A percentile compares a stretch with the other conserved stretches of the same genome.
Evolutionary conservation across 2,329 filamentous ascomycete genomes (phyloP).

Genomic region (Penicillium sp.): DNA sequence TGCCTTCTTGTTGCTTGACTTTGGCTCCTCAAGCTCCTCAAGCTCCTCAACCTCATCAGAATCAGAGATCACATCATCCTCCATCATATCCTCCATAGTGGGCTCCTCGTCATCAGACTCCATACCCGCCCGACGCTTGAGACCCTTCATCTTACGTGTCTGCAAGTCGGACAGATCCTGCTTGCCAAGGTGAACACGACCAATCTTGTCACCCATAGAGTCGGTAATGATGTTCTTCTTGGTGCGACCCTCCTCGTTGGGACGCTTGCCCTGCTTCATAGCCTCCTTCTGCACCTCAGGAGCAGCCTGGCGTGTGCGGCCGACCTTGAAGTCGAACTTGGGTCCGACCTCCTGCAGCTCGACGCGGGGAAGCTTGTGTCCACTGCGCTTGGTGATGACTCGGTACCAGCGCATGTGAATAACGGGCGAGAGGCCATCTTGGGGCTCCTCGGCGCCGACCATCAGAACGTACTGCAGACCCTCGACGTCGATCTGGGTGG

Average conservation of each 20-base stretch:
- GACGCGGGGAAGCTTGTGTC: slow-evolving; percentile 82
- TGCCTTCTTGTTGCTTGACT: slow-evolving; percentile 37
- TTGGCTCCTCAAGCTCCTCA: slow-evolving; percentile 20
- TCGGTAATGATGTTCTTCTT: slow-evolving; percentile 98
- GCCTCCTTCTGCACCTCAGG: slow-evolving; percentile 84
- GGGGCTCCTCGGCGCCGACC: slow-evolving; percentile 70
- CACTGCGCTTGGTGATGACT: slow-evolving; percentile 81
- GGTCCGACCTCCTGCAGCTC: slow-evolving; percentile 96
- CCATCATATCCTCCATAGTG: slow-evolving; percentile 50
- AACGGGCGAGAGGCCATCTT: slow-evolving; percentile 41
- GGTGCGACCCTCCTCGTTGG: slow-evolving; percentile 55
- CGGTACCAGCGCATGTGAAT: slow-evolving; percentile 78
- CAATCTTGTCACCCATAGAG: slow-evolving; percentile 92
- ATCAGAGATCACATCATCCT: slow-evolving; percentile 41
- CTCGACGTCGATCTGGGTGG: slow-evolving; percentile 87
- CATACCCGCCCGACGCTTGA: slow-evolving; percentile 77
- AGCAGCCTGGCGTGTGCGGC: slow-evolving; percentile 60
- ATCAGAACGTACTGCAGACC: slow-evolving; percentile 89
- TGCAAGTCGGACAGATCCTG: slow-evolving; percentile 87
- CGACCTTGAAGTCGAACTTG: slow-evolving; percentile 85
- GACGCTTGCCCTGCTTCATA: slow-evolving; percentile 77
- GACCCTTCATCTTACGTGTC: slow-evolving; percentile 98
- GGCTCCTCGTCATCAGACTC: slow-evolving; percentile 52
- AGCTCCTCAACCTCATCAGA: slow-evolving; percentile 41
- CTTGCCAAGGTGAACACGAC: slow-evolving; percentile 85